Base-by-base conservation (phyloP, 2,329 filamentous ascomycete species). In the Trichoderma semiorbis region DNA sequence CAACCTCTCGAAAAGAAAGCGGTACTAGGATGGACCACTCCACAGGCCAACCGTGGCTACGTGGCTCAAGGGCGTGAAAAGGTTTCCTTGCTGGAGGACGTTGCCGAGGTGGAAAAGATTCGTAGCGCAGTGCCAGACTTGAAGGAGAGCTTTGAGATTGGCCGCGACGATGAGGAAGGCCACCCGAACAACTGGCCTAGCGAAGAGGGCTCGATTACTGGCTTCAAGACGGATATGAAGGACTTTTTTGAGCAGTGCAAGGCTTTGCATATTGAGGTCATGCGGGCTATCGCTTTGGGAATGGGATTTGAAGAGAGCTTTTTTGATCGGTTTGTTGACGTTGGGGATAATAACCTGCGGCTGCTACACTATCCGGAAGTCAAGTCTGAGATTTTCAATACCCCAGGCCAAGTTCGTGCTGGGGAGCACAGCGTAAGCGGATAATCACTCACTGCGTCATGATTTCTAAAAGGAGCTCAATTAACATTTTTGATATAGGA, bases 271-370 rank as follows among this genome's bases (percentile, higher is more conserved):
- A 84, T 89, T 32, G 85, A 94, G 74, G 88, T 97, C 24, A 97
- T 97, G 93, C 85, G 91, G 5, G 93, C 93, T 10, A 93, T 97
- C 74, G 93, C 93, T 0, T 83, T 95, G n/a, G 94, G 92, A 0
- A 90, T 97, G 88, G 91, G 87, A 0, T 83, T 96, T 18, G 87
- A 90, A 0, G 87, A 91, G 77, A 77, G 76, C 5, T 97, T 91
- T 85, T 98, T 98, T 77, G 93, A 97, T 76, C 76, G 79, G 5
- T 97, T 88, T 78, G 91, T 93, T 0, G 88, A 92, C 75, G 88
- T 83, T 1, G 90, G 90, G 2, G 90, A 93, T 78, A 93, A 93
- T 77, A 93, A 85, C 1, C 83, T 95, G 74, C 87, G 93, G 7
- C 82, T 96, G 73, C 84, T 96, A 75, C 93, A 95, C 79, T 96